Evolutionary conservation across 164 flowering plant species (phyloP).

Genomic region (Vitis labrusca): DNA sequence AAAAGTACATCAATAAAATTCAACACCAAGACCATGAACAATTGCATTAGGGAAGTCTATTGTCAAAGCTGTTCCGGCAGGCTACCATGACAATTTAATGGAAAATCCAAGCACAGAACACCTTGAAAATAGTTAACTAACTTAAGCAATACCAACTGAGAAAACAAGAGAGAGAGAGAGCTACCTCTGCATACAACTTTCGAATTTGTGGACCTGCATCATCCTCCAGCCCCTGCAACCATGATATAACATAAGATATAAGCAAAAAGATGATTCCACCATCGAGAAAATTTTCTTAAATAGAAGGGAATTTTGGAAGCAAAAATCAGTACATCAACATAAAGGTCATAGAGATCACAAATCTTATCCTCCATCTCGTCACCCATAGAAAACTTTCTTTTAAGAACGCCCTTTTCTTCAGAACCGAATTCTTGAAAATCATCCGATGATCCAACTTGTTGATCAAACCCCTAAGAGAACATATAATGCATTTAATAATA

Average conservation of each 20-base stretch:
- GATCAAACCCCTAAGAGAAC: conserved; percentile 48
- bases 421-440: conserved; percentile 62
- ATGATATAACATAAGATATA: conserved; percentile 1
- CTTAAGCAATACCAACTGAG: too few relatives aligned
- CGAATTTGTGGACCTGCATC: conserved; percentile 81
- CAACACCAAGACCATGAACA: background rate
- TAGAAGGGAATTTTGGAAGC: background rate
- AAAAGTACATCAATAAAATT: too few relatives aligned
- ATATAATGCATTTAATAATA: background rate
- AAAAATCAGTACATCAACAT: conserved; percentile 63
- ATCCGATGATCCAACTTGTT: conserved; percentile 60
- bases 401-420: conserved; percentile 55
- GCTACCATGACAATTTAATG: background rate
- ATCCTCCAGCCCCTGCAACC: conserved; percentile 82
- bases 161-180: background rate
- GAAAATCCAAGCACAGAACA: too few relatives aligned
- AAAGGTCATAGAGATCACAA: conserved; percentile 92
- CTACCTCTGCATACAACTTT: conserved; percentile 89
- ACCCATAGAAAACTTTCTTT: conserved; percentile 64
- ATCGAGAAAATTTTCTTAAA: background rate
- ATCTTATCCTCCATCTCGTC: conserved; percentile 81
- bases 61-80: too few relatives aligned
- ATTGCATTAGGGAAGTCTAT: too few relatives aligned
- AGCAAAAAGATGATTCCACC: background rate
- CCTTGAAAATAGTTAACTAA: too few relatives aligned